Conservation (phyloP, 2,329 filamentous ascomycete genomes). For the Tolypocladium album region DNA sequence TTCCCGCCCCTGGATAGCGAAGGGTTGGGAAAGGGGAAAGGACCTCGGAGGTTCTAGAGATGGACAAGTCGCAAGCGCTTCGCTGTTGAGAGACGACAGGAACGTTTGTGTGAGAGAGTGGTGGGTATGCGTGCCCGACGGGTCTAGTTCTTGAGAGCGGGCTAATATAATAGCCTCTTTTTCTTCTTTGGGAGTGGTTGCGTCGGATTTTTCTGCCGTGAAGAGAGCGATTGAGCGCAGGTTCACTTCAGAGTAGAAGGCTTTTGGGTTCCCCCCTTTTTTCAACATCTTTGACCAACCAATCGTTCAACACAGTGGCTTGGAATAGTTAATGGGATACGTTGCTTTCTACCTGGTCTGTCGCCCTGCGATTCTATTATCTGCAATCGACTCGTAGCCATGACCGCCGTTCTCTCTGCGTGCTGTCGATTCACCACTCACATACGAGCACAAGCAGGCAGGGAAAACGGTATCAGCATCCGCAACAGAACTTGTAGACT, state of each 20-base stretch:
- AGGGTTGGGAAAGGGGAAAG: conserved; percentile 34
- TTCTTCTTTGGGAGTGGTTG: not conserved
- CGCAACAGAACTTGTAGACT: not conserved
- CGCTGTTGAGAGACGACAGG: not conserved
- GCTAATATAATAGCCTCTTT: too few species aligned
- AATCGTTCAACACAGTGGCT: not conserved
- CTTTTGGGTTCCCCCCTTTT: not conserved
- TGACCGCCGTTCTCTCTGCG: too few species aligned
- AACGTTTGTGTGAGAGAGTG: not conserved
- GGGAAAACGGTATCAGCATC: not conserved
- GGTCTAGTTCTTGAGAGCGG: not conserved
- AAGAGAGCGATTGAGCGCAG: not conserved
- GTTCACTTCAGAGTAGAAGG: not conserved
- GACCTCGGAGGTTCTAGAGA: conserved; percentile 16
- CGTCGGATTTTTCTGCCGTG: not conserved
- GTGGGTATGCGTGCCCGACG: not conserved
- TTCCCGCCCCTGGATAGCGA: conserved; percentile 29
- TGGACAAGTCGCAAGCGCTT: too few species aligned
- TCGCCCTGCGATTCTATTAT: not conserved
- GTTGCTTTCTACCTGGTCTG: not conserved
- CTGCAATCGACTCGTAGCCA: not conserved
- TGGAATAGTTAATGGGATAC: not conserved
- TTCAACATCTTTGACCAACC: not conserved
- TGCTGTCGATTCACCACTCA: not conserved
- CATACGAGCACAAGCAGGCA: not conserved